Evolutionary conservation across 768 basidiomycete species (phyloP).

Genomic region (Leccinum longicurvipes): DNA sequence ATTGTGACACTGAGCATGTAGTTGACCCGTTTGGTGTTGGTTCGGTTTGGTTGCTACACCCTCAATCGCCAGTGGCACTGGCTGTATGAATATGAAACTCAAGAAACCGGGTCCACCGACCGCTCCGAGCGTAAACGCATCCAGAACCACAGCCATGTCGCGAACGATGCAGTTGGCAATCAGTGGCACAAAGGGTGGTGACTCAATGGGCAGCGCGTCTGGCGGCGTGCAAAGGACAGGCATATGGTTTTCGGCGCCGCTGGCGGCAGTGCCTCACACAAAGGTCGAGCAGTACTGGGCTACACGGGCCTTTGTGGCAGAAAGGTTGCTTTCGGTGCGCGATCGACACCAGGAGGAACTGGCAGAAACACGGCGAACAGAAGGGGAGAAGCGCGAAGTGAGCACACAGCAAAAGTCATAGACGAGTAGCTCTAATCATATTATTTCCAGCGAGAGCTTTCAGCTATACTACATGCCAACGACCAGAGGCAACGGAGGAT

Average conservation of each 20-base stretch:
- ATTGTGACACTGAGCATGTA: too few relatives aligned
- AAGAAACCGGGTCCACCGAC: slow-evolving; percentile 15
- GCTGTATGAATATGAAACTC: slow-evolving; percentile 21
- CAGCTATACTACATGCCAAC: slow-evolving; percentile 37
- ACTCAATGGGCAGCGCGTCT: background rate
- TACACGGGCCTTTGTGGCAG: slow-evolving; percentile 60
- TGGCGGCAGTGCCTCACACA: slow-evolving; percentile 24
- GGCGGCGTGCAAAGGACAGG: slow-evolving; percentile 4
- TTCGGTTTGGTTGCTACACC: background rate
- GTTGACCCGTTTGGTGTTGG: too few relatives aligned
- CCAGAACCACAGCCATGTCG: slow-evolving; percentile 14
- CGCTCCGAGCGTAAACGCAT: background rate
- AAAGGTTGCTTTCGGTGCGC: slow-evolving; percentile 52
- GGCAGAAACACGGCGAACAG: slow-evolving; percentile 35
- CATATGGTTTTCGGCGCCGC: slow-evolving; percentile 21
- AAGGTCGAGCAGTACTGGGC: slow-evolving; percentile 63
- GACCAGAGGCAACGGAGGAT: slow-evolving; percentile 47
- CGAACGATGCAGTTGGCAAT: slow-evolving; percentile 32
- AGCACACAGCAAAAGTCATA: slow-evolving; percentile 14
- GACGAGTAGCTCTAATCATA: background rate
- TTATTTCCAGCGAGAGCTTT: slow-evolving; percentile 42
- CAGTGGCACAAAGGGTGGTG: slow-evolving; percentile 1
- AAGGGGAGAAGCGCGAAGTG: slow-evolving; percentile 49
- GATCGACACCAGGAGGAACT: slow-evolving; percentile 50
- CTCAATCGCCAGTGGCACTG: background rate